These are phyloP conservation scores for Trichoderma aggressivum DNA, from an alignment of 2,329 filamentous ascomycete species.

Conservation along the genomic window DNA sequence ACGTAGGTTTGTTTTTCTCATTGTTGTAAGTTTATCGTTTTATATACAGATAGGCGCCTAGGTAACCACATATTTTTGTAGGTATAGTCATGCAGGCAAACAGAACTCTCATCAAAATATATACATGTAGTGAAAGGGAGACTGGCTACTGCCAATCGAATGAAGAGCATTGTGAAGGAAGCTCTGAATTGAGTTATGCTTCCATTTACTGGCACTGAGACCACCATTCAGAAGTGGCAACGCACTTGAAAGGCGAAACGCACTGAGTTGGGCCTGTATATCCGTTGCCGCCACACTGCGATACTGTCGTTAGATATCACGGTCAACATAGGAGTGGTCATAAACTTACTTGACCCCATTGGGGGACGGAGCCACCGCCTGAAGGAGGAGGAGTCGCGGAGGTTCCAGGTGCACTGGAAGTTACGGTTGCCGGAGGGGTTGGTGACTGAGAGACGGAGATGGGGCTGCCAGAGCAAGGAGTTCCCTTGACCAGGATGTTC, in stretches of 20 bases:
- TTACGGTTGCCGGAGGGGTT: not conserved
- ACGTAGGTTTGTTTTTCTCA: too few relatives aligned
- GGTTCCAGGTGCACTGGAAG: not conserved
- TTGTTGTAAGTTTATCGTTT: too few relatives aligned
- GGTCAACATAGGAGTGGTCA: slow-evolving; percentile 30
- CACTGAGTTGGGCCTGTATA: slow-evolving; percentile 25
- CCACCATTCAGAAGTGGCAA: slow-evolving; percentile 23
- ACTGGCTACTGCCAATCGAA: too few relatives aligned
- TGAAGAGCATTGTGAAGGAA: slow-evolving; percentile 20
- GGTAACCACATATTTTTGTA: too few relatives aligned
- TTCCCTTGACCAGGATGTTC: slow-evolving; percentile 8
- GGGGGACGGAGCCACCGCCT: slow-evolving; percentile 17
- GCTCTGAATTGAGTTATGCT: too few relatives aligned
- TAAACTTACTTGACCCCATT: slow-evolving; percentile 17
- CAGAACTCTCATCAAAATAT: too few relatives aligned
- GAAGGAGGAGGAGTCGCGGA: not conserved
- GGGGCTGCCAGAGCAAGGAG: slow-evolving; percentile 10
- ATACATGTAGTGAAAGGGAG: too few relatives aligned
- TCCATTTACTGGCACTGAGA: slow-evolving; percentile 25
- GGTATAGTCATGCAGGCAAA: too few relatives aligned
- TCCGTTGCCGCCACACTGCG: slow-evolving; percentile 26
- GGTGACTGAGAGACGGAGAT: not conserved
- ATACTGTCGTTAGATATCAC: not conserved
- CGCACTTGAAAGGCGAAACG: slow-evolving; percentile 25
- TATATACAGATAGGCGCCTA: too few relatives aligned